Base-by-base conservation (phyloP, 257 asterid genomes). In the Solanum peruvianum region DNA sequence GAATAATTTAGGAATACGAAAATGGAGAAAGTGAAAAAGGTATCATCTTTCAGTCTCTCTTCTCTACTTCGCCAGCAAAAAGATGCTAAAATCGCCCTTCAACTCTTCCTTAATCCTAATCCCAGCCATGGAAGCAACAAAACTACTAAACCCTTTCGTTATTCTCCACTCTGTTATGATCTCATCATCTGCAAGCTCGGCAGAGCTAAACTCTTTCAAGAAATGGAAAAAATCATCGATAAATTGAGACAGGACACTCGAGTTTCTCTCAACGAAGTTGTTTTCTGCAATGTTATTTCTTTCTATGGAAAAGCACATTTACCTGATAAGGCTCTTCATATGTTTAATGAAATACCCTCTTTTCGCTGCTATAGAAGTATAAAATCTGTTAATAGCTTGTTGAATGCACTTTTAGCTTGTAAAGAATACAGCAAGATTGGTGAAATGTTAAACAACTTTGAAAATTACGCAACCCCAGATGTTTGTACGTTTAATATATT, bases 161-260 rank as follows among this genome's bases (percentile, higher is more conserved):
- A 94, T 94, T 91, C 95, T 70, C 91, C 86, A 85, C 93, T 91
- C 71, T 94, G 96, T 83, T 96, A 96, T 90, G 98, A 96, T 85
- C 95, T 94, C 87, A 94, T 95, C 91, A 92, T 96, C 90, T 87
- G 93, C 90, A 95, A 96, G 88, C 94, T 96, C 86, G 98, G 97
- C 86, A 78, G 92, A 80, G 99, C 95, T 86, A 94, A 91, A 86
- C 91, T 96, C 98, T 91, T 94, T 88, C 14, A 90, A 11, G 92
- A 95, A 84, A 88, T 96, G 98, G 98, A 96, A 89, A 83, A 2
- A 35, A 49, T 96, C 47, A 83, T 95, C 44, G 89, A 92, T 5
- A 91, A 91, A 27, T 78, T 96, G 86, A 93, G 86, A 29, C 73
- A 69, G 0, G 97, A 94, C 87, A 84, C 94, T 31, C 90, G 98